Evolutionary conservation across 306 rosid species (phyloP).

Genomic region (Lupinus albus): DNA sequence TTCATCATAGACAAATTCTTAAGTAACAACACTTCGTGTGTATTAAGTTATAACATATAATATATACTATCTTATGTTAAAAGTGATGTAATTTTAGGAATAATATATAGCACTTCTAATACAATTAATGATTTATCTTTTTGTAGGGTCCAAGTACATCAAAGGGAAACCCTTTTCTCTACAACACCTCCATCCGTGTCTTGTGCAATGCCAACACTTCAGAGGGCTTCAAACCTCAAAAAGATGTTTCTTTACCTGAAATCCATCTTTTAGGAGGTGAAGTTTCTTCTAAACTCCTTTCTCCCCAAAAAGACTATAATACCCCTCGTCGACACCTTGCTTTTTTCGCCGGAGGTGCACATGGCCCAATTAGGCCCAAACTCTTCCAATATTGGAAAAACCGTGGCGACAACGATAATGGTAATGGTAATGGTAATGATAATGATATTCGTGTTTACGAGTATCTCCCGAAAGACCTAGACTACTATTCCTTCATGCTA

Average conservation of each 20-base stretch:
- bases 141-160: constrained; percentile 72
- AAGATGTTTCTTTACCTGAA: constrained; percentile 81
- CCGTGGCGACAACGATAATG: constrained; percentile 31
- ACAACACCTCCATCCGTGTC: constrained; percentile 67
- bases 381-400: constrained; percentile 65
- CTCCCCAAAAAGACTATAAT: constrained; percentile 38
- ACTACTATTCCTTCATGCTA: constrained; percentile 56
- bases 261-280: constrained; percentile 65
- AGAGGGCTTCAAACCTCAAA: constrained; percentile 85
- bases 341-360: constrained; percentile 84
- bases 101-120: too few species aligned
- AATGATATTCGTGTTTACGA: too few species aligned
- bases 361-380: constrained; percentile 71
- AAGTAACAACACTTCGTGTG: too few species aligned
- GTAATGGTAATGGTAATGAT: too few species aligned
- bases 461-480: too few species aligned
- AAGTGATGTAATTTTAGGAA: too few species aligned
- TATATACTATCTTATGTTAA: too few species aligned
- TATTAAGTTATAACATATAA: too few species aligned
- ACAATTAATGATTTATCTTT: neutral
- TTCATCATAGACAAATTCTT: too few species aligned
- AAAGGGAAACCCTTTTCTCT: constrained; percentile 61
- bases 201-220: constrained; percentile 49
- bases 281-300: constrained; percentile 55
- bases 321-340: constrained; percentile 57